Conservation (phyloP, 306 rosid species). For the Vigna nakashimae region DNA sequence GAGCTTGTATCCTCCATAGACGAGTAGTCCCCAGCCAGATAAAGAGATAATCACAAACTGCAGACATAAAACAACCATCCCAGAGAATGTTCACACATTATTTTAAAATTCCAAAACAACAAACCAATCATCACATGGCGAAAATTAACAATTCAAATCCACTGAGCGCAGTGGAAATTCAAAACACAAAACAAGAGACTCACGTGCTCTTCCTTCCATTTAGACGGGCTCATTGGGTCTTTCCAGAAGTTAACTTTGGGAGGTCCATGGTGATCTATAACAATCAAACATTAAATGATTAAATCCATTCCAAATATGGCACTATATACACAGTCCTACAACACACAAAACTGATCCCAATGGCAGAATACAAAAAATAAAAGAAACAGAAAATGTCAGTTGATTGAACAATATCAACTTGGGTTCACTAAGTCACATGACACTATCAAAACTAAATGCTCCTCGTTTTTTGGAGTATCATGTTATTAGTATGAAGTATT, state of each 20-base stretch:
- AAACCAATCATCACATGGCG: conserved; percentile 17
- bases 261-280: conserved; percentile 89
- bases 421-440: conserved; percentile 10
- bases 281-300: conserved; percentile 29
- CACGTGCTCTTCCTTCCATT: conserved; percentile 99
- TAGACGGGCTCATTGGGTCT: conserved; percentile 91
- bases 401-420: not conserved
- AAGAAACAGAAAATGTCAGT: conserved; percentile 3
- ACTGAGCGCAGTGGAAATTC: conserved; percentile 9
- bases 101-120: not conserved
- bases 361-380: conserved; percentile 8
- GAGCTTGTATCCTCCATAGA: conserved; percentile 71
- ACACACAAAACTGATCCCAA: conserved; percentile 9
- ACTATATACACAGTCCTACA: not conserved
- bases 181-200: conserved; percentile 49
- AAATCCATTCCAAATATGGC: conserved; percentile 32
- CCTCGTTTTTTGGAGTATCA: not conserved
- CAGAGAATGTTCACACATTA: conserved; percentile 35
- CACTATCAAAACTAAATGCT: conserved; percentile 25
- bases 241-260: conserved; percentile 76
- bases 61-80: conserved; percentile 42
- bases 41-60: conserved; percentile 89
- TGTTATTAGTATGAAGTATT: not conserved
- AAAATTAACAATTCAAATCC: conserved; percentile 19
- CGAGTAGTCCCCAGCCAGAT: conserved; percentile 82